A percentile compares a stretch with the other conserved stretches of the same genome.
Evolutionary conservation across 257 asterid genomes (phyloP).

Genomic region (Thymus mandschuricus): DNA sequence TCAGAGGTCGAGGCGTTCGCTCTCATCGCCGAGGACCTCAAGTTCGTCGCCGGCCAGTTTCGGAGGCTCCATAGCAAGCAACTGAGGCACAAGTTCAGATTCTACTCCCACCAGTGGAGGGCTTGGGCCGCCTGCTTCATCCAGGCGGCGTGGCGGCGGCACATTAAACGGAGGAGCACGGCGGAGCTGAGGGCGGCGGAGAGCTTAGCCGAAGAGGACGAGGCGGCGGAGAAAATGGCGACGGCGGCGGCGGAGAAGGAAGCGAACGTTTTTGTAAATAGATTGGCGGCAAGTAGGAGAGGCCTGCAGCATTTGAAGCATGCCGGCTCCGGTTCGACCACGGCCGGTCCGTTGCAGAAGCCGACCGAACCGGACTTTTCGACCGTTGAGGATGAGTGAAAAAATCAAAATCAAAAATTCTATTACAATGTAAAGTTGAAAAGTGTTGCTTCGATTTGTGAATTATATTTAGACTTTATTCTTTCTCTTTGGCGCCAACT

Average conservation of each 20-base stretch:
- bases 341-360: slow-evolving; percentile 64
- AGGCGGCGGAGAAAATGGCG: not conserved
- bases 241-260: slow-evolving; percentile 26
- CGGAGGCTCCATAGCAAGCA: slow-evolving; percentile 90
- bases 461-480: slow-evolving; percentile 19
- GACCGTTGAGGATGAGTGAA: slow-evolving; percentile 61
- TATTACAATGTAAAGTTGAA: slow-evolving; percentile 32
- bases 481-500: not conserved
- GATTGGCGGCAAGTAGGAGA: slow-evolving; percentile 61
- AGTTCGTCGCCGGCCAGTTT: slow-evolving; percentile 84
- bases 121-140: slow-evolving; percentile 89
- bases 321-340: slow-evolving; percentile 50
- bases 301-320: slow-evolving; percentile 52
- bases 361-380: slow-evolving; percentile 96
- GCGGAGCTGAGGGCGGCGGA: slow-evolving; percentile 61
- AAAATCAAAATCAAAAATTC: slow-evolving; percentile 24
- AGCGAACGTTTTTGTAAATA: slow-evolving; percentile 45
- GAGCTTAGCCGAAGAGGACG: slow-evolving; percentile 30
- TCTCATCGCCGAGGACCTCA: slow-evolving; percentile 76
- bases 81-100: slow-evolving; percentile 82
- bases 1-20: slow-evolving; percentile 93
- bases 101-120: slow-evolving; percentile 97
- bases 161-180: slow-evolving; percentile 52
- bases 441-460: not conserved
- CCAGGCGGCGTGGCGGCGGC: slow-evolving; percentile 92